Conservation (phyloP, 352 stramenopile species). For the Phytophthora ramorum region DNA sequence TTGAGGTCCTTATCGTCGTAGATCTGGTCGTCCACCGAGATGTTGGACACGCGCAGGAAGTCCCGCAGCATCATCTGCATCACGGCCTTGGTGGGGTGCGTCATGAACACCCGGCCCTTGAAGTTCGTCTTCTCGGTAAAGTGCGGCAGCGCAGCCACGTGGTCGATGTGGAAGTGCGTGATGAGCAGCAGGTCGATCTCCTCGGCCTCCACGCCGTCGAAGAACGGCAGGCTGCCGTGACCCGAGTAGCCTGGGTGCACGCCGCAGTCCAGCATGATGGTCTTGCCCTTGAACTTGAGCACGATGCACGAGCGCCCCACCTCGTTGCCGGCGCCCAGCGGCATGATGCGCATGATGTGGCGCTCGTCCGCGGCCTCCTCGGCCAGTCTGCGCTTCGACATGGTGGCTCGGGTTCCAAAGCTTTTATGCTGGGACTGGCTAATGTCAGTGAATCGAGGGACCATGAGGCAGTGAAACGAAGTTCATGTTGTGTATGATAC, state of each 20-base stretch:
- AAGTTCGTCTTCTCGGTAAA: conserved; percentile 99
- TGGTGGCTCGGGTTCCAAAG: conserved; percentile 13
- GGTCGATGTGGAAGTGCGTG: conserved; percentile 99
- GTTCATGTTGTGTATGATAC: neutral
- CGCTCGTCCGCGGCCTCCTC: conserved; percentile 84
- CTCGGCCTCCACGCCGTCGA: conserved; percentile 96
- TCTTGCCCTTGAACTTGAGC: conserved; percentile 99
- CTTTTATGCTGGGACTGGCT: neutral
- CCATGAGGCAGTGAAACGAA: neutral
- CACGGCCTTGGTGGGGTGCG: conserved; percentile 98
- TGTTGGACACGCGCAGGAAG: conserved; percentile 96
- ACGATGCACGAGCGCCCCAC: conserved; percentile 99
- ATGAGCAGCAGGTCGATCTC: conserved; percentile 98
- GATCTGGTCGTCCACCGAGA: conserved; percentile 93
- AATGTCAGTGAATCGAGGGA: conserved; percentile 4
- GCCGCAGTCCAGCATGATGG: conserved; percentile 95
- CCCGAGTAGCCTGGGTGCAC: conserved; percentile 95
- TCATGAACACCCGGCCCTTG: conserved; percentile 99
- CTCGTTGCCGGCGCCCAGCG: conserved; percentile 98
- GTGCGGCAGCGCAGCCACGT: conserved; percentile 98
- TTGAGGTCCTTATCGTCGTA: conserved; percentile 96
- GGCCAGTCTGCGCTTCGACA: conserved; percentile 79
- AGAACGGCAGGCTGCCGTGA: conserved; percentile 97
- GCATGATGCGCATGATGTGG: conserved; percentile 94
- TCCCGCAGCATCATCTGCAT: conserved; percentile 98